Conservation (phyloP, 2,329 filamentous ascomycete genomes). For the Neonectria neomacrospora region DNA sequence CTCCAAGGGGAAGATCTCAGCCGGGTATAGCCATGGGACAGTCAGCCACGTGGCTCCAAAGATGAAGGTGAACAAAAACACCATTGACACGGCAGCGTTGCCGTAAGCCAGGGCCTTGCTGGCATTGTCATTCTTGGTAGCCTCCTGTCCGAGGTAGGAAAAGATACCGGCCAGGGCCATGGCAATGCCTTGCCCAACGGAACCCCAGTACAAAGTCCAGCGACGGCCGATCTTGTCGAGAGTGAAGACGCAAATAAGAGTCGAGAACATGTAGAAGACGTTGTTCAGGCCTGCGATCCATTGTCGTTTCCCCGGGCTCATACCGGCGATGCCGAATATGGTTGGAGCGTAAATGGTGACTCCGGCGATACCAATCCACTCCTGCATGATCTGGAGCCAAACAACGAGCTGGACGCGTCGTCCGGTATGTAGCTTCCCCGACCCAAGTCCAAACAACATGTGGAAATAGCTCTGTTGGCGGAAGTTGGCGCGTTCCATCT, state of each 20-base stretch:
- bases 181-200: slow-evolving; percentile 44
- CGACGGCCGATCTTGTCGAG: slow-evolving; percentile 52
- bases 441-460: slow-evolving; percentile 75
- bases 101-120: slow-evolving; percentile 60
- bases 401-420: slow-evolving; percentile 48
- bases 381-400: slow-evolving; percentile 50
- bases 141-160: slow-evolving; percentile 30
- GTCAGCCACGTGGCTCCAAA: slow-evolving; percentile 61
- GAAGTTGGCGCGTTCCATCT: slow-evolving; percentile 56
- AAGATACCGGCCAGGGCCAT: slow-evolving; percentile 44
- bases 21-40: slow-evolving; percentile 72
- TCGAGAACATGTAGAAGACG: neutral
- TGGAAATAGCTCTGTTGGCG: slow-evolving; percentile 66
- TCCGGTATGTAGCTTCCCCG: slow-evolving; percentile 72
- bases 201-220: slow-evolving; percentile 50
- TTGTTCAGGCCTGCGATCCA: no score
- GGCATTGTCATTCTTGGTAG: slow-evolving; percentile 26
- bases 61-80: slow-evolving; percentile 65
- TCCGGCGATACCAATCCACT: slow-evolving; percentile 54
- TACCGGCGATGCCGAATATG: neutral
- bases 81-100: slow-evolving; percentile 74
- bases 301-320: neutral
- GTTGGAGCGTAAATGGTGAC: neutral
- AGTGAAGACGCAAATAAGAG: slow-evolving; percentile 55
- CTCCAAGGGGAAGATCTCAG: slow-evolving; percentile 78